These are phyloP conservation scores for Rhypophila decipiens DNA, from an alignment of 495 filamentous ascomycete species.

Conservation along the genomic window DNA sequence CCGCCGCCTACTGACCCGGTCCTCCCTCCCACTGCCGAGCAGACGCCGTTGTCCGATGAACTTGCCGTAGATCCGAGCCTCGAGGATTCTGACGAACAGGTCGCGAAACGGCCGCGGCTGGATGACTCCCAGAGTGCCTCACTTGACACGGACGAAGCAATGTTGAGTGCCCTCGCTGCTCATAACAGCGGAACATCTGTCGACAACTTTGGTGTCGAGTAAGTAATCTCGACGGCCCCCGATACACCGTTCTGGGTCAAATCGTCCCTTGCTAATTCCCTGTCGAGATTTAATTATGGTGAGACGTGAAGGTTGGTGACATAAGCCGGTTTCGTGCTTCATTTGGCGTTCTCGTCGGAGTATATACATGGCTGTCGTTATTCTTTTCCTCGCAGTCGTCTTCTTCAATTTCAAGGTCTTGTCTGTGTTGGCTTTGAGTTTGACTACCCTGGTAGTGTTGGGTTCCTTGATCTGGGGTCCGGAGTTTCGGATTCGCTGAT, in stretches of 20 bases:
- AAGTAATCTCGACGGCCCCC: slow-evolving; percentile 6
- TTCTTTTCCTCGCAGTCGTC: no score
- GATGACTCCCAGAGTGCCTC: slow-evolving; percentile 21
- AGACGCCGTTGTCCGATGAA: slow-evolving; percentile 12
- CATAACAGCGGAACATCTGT: slow-evolving; percentile 29
- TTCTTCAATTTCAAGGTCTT: no score
- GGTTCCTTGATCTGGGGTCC: not conserved
- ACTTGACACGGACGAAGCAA: slow-evolving; percentile 31
- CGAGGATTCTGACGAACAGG: slow-evolving; percentile 17
- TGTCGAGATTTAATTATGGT: slow-evolving; percentile 24
- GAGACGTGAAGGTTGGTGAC: not conserved
- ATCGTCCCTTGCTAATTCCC: slow-evolving; percentile 18
- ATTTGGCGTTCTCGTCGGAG: no score
- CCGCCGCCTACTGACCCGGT: slow-evolving; percentile 2
- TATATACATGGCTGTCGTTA: no score
- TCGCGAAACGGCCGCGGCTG: slow-evolving; percentile 33
- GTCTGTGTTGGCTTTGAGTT: no score
- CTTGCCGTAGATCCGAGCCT: slow-evolving; percentile 26
- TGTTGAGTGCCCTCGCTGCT: slow-evolving; percentile 30
- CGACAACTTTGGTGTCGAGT: slow-evolving; percentile 34
- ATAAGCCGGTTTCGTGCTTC: no score
- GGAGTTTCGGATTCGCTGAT: slow-evolving; percentile 5
- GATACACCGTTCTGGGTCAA: not conserved
- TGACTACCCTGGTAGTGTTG: no score
- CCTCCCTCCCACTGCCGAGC: slow-evolving; percentile 10